Evolutionary conservation across 306 rosid genomes (phyloP).

Genomic region (Cicer bijugum): DNA sequence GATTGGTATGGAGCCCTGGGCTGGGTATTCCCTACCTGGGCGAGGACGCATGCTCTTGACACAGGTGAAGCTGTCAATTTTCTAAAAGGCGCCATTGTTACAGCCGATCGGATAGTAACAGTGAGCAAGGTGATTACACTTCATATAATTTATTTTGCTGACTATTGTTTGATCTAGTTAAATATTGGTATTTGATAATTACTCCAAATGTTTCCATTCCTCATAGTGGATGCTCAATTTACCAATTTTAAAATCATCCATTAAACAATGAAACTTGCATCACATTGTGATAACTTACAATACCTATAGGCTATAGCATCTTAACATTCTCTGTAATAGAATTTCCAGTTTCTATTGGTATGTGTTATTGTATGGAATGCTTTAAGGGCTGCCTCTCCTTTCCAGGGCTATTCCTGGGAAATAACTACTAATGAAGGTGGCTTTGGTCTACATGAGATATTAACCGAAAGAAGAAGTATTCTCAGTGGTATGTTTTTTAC

Average conservation of each 20-base stretch:
- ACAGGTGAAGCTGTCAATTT: slow-evolving; percentile 85
- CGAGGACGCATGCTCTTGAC: slow-evolving; percentile 93
- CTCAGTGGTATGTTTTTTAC: slow-evolving; percentile 57
- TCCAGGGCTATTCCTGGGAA: slow-evolving; percentile 90
- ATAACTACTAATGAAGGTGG: slow-evolving; percentile 86
- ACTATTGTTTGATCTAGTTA: slow-evolving; percentile 36
- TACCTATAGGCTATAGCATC: slow-evolving; percentile 19
- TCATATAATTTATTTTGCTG: slow-evolving; percentile 34
- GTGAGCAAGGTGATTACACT: slow-evolving; percentile 75
- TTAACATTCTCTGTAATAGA: slow-evolving; percentile 14
- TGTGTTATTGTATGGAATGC: slow-evolving; percentile 18
- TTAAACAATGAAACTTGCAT: slow-evolving; percentile 5
- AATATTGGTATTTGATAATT: slow-evolving; percentile 20
- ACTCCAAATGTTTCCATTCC: slow-evolving; percentile 7
- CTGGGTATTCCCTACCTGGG: slow-evolving; percentile 93
- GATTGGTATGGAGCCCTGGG: slow-evolving; percentile 87
- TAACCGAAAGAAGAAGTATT: slow-evolving; percentile 69
- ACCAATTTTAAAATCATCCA: not conserved
- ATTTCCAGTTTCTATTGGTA: not conserved
- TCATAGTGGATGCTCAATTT: slow-evolving; percentile 11
- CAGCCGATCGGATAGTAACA: slow-evolving; percentile 83
- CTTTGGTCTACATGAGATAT: slow-evolving; percentile 67
- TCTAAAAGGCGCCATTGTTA: slow-evolving; percentile 87
- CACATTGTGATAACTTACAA: not conserved
- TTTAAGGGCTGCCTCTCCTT: slow-evolving; percentile 33